These are phyloP conservation scores for Plenodomus biglobosus DNA, from an alignment of 2,329 filamentous ascomycete genomes.

Conservation along the genomic window DNA sequence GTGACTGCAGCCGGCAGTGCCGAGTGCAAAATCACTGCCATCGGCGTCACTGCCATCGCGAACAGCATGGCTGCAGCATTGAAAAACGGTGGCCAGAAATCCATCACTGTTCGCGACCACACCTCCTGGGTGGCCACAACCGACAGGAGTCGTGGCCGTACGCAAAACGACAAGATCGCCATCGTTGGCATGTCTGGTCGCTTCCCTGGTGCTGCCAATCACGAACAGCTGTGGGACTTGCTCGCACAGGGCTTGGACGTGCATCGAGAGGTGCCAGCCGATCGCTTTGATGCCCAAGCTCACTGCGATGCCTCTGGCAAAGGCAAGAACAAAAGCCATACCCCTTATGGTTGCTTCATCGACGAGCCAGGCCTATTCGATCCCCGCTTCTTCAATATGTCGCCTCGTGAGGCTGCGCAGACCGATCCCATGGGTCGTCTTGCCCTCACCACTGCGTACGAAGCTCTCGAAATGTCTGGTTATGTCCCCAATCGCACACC, in stretches of 20 bases:
- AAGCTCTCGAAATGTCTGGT: conserved; percentile 79
- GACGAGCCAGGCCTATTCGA: conserved; percentile 77
- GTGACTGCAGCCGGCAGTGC: conserved; percentile 46
- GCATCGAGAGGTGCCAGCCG: conserved; percentile 65
- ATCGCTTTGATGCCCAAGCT: conserved; percentile 72
- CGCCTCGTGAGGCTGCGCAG: conserved; percentile 75
- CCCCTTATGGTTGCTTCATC: conserved; percentile 74
- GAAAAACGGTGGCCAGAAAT: conserved; percentile 53
- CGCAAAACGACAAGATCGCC: conserved; percentile 70
- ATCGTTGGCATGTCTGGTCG: conserved; percentile 82
- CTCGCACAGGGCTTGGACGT: conserved; percentile 75
- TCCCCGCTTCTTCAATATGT: conserved; percentile 86
- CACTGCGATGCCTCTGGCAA: conserved; percentile 74
- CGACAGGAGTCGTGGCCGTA: conserved; percentile 45
- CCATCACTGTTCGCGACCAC: conserved; percentile 49
- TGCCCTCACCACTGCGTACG: conserved; percentile 74
- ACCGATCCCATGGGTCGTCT: conserved; percentile 81
- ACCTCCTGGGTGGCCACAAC: conserved; percentile 45
- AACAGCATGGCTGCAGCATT: conserved; percentile 58
- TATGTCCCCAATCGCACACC: conserved; percentile 72
- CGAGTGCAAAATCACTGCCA: conserved; percentile 51
- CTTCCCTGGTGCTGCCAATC: conserved; percentile 71
- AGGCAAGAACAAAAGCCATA: conserved; percentile 73
- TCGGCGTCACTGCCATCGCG: conserved; percentile 57
- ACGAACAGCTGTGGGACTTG: conserved; percentile 74